Evolutionary conservation across 2,329 filamentous ascomycete species (phyloP).

Genomic region (Uncinocarpus reesii): DNA sequence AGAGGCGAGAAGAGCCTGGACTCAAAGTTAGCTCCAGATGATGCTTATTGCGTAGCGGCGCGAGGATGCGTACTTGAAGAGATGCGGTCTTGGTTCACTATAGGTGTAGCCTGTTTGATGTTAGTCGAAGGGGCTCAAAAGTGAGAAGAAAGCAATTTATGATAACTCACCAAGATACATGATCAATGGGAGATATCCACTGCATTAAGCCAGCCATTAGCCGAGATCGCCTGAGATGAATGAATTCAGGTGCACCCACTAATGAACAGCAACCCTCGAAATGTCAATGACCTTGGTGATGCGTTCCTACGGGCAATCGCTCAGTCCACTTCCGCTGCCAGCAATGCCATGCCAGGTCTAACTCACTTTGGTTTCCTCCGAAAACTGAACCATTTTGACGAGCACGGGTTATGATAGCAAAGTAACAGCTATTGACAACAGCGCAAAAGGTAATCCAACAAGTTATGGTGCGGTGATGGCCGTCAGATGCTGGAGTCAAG

Average conservation of each 20-base stretch:
- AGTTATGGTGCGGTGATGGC: not conserved
- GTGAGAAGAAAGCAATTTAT: too few species aligned
- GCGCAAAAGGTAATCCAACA: too few species aligned
- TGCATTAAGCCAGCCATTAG: conserved; percentile 30
- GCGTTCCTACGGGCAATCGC: conserved; percentile 59
- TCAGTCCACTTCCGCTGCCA: not conserved
- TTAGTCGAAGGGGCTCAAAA: conserved; percentile 11
- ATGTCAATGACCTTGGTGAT: conserved; percentile 94
- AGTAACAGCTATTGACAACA: not conserved
- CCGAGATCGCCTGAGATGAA: not conserved
- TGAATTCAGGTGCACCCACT: conserved; percentile 49
- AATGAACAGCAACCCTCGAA: conserved; percentile 87
- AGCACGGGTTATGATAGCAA: not conserved
- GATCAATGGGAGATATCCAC: conserved; percentile 92
- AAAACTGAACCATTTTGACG: conserved; percentile 53
- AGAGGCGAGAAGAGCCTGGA: conserved; percentile 36
- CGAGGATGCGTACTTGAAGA: conserved; percentile 51
- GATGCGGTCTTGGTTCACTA: conserved; percentile 78
- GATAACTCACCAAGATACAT: conserved; percentile 90
- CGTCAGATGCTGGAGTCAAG: not conserved
- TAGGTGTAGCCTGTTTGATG: conserved; percentile 66
- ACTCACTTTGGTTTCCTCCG: conserved; percentile 88
- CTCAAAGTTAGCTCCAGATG: conserved; percentile 8
- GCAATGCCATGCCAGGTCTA: not conserved
- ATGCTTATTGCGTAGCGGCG: not conserved